Percentiles rank a stretch among this genome's conserved stretches.
These are phyloP conservation scores for Pyricularia grisea DNA, from an alignment of 2,329 filamentous ascomycete genomes.

Conservation along the genomic window DNA sequence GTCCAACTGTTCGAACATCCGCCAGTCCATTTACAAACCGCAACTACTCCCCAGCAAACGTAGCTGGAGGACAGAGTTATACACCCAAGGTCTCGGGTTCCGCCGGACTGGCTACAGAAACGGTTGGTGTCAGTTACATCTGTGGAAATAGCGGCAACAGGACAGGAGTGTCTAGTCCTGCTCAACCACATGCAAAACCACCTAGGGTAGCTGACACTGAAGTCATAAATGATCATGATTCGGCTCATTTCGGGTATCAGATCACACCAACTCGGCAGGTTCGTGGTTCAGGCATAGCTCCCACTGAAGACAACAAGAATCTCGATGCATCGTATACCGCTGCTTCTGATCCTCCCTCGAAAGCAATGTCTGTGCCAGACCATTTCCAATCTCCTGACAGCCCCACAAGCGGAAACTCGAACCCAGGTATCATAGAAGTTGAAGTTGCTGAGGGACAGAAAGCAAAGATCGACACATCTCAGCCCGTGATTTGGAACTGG, in stretches of 20 bases:
- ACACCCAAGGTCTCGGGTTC: too few species aligned
- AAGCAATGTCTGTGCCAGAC: background rate
- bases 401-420: background rate
- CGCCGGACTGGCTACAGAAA: background rate
- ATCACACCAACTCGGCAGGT: background rate
- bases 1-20: background rate
- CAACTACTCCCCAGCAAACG: background rate
- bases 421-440: background rate
- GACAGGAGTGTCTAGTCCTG: background rate
- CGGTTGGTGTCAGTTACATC: background rate
- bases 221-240: background rate
- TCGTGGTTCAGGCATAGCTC: background rate
- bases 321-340: background rate
- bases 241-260: background rate
- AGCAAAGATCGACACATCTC: background rate
- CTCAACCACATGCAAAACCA: background rate
- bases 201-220: background rate
- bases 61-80: background rate
- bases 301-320: background rate
- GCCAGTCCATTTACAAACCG: background rate
- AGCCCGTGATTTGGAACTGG: constrained; percentile 2
- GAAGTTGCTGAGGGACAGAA: background rate
- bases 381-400: background rate
- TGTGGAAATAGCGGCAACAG: background rate
- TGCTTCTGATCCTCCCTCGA: background rate